A percentile compares a stretch with the other conserved stretches of the same genome.
These are phyloP conservation scores for Starmera quercuum DNA, from an alignment of 805 yeast species.

Conservation along the genomic window DNA sequence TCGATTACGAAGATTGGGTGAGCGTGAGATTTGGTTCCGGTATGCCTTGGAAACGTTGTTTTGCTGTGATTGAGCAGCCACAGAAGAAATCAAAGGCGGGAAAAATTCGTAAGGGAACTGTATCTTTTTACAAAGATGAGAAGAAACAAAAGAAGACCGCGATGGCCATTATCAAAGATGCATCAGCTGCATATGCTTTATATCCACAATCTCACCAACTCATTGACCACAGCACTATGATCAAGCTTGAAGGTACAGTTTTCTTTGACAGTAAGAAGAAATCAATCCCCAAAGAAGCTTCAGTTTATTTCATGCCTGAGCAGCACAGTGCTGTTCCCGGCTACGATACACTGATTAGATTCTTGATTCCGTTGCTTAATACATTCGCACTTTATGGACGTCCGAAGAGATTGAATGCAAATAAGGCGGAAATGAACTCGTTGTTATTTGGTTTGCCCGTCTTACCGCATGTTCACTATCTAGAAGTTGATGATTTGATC, in stretches of 20 bases:
- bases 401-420: slow-evolving; percentile 68
- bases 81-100: slow-evolving; percentile 35
- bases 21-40: slow-evolving; percentile 94
- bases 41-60: slow-evolving; percentile 96
- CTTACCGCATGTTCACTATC: slow-evolving; percentile 66
- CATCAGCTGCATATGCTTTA: slow-evolving; percentile 76
- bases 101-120: slow-evolving; percentile 27
- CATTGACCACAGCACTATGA: slow-evolving; percentile 81
- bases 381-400: slow-evolving; percentile 77
- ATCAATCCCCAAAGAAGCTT: slow-evolving; percentile 44
- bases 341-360: slow-evolving; percentile 77
- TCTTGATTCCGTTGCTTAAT: slow-evolving; percentile 67
- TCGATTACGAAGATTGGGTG: slow-evolving; percentile 89
- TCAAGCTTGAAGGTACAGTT: slow-evolving; percentile 82
- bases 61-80: slow-evolving; percentile 79
- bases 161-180: slow-evolving; percentile 71
- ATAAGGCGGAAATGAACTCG: slow-evolving; percentile 57
- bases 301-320: slow-evolving; percentile 78
- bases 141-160: slow-evolving; percentile 64
- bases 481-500: slow-evolving; percentile 54
- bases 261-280: slow-evolving; percentile 42
- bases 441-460: slow-evolving; percentile 79
- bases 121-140: slow-evolving; percentile 72
- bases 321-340: slow-evolving; percentile 78
- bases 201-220: slow-evolving; percentile 80